These are phyloP conservation scores for Hypomyces rosellus DNA, from an alignment of 2,329 filamentous ascomycete species.

Conservation along the genomic window DNA sequence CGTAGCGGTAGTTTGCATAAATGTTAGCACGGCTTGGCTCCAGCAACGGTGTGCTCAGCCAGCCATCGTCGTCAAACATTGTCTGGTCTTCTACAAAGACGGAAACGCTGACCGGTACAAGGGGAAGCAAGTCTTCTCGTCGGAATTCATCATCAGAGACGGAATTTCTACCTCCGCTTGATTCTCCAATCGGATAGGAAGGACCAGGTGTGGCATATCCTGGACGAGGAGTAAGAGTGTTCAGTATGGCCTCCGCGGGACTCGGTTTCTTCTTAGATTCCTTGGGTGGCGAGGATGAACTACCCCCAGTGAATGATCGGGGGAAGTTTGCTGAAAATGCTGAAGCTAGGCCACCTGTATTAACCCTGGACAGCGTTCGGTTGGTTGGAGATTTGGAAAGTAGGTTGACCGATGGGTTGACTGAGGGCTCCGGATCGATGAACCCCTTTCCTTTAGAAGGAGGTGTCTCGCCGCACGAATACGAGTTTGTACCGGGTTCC, in stretches of 20 bases:
- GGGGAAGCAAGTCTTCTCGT: conserved; percentile 38
- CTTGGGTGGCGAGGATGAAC: conserved; percentile 38
- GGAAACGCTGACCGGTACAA: conserved; percentile 46
- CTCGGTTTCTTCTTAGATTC: conserved; percentile 48
- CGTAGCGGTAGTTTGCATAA: conserved; percentile 56
- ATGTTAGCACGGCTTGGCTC: conserved; percentile 42
- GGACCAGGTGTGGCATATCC: conserved; percentile 45
- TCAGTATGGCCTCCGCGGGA: conserved; percentile 55
- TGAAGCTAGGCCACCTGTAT: conserved; percentile 46
- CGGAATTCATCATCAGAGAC: conserved; percentile 48
- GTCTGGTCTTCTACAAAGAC: conserved; percentile 55
- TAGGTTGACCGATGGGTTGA: conserved; percentile 35
- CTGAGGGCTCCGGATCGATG: conserved; percentile 26
- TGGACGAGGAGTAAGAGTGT: conserved; percentile 43
- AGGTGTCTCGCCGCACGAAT: conserved; percentile 57
- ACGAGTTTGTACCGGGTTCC: conserved; percentile 51
- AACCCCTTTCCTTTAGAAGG: conserved; percentile 45
- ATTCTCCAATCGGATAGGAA: conserved; percentile 40
- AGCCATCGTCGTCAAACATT: conserved; percentile 64
- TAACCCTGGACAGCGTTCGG: conserved; percentile 45
- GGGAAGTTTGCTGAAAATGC: conserved; percentile 51
- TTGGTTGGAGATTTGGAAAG: conserved; percentile 56
- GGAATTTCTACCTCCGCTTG: conserved; percentile 43
- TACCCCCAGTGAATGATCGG: conserved; percentile 33
- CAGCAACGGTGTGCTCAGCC: conserved; percentile 53